A percentile compares a stretch with the other conserved stretches of the same genome.
phyloP scores from a whole-genome alignment of 768 basidiomycete species.

The Phlebiopsis flavidoalba region DNA sequence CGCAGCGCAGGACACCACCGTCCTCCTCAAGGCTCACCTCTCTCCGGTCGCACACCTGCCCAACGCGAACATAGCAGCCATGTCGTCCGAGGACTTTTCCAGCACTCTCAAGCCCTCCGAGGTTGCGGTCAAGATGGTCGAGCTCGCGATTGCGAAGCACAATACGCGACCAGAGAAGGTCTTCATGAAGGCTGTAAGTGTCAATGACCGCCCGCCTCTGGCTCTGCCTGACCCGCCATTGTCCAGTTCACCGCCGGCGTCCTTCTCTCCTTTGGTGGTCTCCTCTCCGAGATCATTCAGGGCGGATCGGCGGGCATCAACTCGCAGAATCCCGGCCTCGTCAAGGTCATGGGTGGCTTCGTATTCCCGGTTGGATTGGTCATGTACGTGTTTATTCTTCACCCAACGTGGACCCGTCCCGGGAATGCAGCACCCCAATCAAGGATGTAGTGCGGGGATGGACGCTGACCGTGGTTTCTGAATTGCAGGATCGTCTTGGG shows the following conservation, averaged over 20 bases:
- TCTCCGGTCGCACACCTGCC: neutral
- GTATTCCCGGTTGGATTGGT: constrained; percentile 76
- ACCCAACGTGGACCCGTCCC: neutral
- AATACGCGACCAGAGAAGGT: constrained; percentile 52
- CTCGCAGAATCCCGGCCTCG: constrained; percentile 56
- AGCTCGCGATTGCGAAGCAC: constrained; percentile 58
- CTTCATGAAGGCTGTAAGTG: constrained; percentile 68
- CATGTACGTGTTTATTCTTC: constrained; percentile 41
- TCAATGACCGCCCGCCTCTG: neutral
- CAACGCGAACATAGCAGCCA: neutral
- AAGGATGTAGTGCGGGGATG: neutral
- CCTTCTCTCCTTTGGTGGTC: constrained; percentile 72
- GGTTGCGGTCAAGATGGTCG: constrained; percentile 53
- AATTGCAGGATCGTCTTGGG: constrained; percentile 62
- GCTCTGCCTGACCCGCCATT: neutral
- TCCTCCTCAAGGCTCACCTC: neutral
- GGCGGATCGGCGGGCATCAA: constrained; percentile 54
- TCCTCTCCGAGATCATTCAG: constrained; percentile 53
- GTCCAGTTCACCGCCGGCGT: constrained; percentile 61
- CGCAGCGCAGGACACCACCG: neutral
- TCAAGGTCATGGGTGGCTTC: constrained; percentile 60
- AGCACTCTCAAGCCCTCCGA: constrained; percentile 54
- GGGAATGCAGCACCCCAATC: neutral
- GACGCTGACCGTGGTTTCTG: neutral
- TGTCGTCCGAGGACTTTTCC: neutral